These are phyloP conservation scores for Colletotrichum spaethianum DNA, from an alignment of 2,329 filamentous ascomycete species.

Conservation along the genomic window DNA sequence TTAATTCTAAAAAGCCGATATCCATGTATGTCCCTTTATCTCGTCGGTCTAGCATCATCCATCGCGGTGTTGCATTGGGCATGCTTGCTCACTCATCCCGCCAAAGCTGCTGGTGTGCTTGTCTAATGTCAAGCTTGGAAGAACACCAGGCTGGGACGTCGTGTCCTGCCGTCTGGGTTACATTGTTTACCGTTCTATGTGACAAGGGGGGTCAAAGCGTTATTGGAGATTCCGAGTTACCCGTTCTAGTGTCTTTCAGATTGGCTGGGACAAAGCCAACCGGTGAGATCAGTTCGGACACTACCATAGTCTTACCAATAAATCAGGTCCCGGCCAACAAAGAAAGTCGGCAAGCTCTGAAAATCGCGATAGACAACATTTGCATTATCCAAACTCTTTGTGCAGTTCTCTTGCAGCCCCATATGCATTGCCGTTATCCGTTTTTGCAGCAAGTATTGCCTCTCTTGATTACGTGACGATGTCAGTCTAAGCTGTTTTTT, in stretches of 20 bases:
- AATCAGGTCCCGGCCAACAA: not conserved
- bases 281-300: not conserved
- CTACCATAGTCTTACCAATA: not conserved
- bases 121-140: not conserved
- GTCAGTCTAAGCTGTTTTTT: not conserved
- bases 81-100: not conserved
- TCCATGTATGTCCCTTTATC: not conserved
- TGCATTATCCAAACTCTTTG: not conserved
- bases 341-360: not conserved
- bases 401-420: not conserved
- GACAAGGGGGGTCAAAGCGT: not conserved
- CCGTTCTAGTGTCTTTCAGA: constrained; percentile 10
- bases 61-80: not conserved
- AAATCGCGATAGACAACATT: not conserved
- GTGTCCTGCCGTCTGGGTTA: not conserved
- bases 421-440: constrained; percentile 1
- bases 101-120: not conserved
- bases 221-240: constrained; percentile 7
- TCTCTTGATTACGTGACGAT: not conserved
- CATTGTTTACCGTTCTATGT: too few relatives aligned
- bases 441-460: not conserved
- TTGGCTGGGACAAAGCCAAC: constrained; percentile 13
- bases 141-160: not conserved
- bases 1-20: not conserved
- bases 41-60: too few relatives aligned